These are phyloP conservation scores for Vickermania ingenoplastis DNA, from an alignment of 208 protist species.

Conservation along the genomic window DNA sequence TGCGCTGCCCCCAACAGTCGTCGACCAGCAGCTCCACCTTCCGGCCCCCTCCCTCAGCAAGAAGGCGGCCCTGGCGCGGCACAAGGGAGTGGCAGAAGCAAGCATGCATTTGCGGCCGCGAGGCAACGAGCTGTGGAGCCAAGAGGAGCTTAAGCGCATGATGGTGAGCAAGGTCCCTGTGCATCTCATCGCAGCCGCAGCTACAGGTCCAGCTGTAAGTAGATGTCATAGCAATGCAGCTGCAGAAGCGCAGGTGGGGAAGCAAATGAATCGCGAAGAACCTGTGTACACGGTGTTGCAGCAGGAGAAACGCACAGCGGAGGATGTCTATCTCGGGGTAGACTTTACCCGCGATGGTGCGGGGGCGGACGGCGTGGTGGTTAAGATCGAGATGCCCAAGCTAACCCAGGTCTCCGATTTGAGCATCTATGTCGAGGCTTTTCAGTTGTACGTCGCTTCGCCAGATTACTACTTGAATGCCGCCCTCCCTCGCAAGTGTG, in stretches of 20 bases:
- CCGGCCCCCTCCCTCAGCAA: conserved; percentile 57
- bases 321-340: conserved; percentile 81
- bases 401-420: conserved; percentile 26
- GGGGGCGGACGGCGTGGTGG: conserved; percentile 58
- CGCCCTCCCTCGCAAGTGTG: conserved; percentile 47
- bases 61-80: conserved; percentile 23
- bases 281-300: conserved; percentile 68
- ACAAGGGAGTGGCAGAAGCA: background rate
- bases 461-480: conserved; percentile 57
- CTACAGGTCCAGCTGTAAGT: background rate
- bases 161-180: conserved; percentile 4
- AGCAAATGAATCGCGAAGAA: conserved; percentile 18
- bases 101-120: conserved; percentile 12
- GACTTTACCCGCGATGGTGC: conserved; percentile 52
- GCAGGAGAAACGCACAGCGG: conserved; percentile 62
- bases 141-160: conserved; percentile 47
- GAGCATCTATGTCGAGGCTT: conserved; percentile 51
- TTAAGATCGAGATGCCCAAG: conserved; percentile 65
- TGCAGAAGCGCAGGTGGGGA: conserved; percentile 3
- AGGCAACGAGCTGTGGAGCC: conserved; percentile 78
- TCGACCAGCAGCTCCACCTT: conserved; percentile 66
- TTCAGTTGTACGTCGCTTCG: conserved; percentile 41
- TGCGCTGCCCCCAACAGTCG: conserved; percentile 61
- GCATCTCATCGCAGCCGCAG: background rate
- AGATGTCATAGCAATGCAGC: background rate